Percentiles rank a stretch among this genome's conserved stretches.
Evolutionary conservation across 2,329 filamentous ascomycete genomes (phyloP).

Genomic region (Ophiocordyceps robertsii): DNA sequence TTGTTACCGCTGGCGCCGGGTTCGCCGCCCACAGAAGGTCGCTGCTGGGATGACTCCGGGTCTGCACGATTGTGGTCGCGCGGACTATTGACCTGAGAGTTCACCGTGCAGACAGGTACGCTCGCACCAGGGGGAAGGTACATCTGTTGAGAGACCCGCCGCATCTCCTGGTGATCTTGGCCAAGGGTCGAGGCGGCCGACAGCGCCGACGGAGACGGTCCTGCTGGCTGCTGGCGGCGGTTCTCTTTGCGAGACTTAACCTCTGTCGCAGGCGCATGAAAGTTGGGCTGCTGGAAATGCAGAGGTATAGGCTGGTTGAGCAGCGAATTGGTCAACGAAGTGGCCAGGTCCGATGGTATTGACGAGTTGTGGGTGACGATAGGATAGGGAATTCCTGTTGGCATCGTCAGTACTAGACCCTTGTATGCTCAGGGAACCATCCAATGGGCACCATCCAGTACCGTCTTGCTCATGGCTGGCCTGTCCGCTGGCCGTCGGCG

Average conservation of each 20-base stretch:
- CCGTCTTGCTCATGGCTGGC: constrained; percentile 6
- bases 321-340: constrained; percentile 31
- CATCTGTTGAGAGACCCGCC: constrained; percentile 26
- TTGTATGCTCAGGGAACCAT: background rate
- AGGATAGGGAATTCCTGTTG: constrained; percentile 7
- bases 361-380: constrained; percentile 6
- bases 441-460: constrained; percentile 1
- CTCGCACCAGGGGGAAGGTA: constrained; percentile 14
- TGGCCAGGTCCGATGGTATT: constrained; percentile 21
- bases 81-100: constrained; percentile 6
- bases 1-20: constrained; percentile 1
- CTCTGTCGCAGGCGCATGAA: constrained; percentile 19
- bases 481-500: constrained; percentile 18
- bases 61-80: background rate
- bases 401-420: background rate
- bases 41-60: constrained; percentile 3
- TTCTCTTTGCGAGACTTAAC: constrained; percentile 32
- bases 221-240: constrained; percentile 9
- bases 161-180: constrained; percentile 18
- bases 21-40: constrained; percentile 1
- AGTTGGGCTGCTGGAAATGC: constrained; percentile 16
- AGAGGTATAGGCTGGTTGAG: constrained; percentile 32
- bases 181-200: constrained; percentile 4
- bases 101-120: constrained; percentile 5
- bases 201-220: constrained; percentile 6